Evolutionary conservation across 2,329 filamentous ascomycete genomes (phyloP).

Genomic region (Talaromyces rugulosus): DNA sequence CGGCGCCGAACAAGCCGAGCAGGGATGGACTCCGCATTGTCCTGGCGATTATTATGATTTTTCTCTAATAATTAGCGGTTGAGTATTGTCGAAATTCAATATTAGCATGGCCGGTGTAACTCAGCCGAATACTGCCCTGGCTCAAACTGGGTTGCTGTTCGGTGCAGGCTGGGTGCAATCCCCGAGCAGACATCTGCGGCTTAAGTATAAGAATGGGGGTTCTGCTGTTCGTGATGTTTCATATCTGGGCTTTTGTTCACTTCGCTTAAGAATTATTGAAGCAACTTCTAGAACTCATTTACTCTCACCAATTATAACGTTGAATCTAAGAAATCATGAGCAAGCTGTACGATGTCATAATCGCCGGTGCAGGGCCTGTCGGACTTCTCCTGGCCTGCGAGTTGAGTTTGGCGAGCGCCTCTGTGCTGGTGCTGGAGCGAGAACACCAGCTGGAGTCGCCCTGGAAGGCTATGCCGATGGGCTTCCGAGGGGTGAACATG

Average conservation of each 20-base stretch:
- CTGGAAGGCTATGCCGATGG: constrained; percentile 24
- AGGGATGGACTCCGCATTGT: neutral
- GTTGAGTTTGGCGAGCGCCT: constrained; percentile 26
- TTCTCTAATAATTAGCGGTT: neutral
- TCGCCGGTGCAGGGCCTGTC: constrained; percentile 15
- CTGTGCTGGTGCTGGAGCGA: constrained; percentile 37
- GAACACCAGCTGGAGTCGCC: constrained; percentile 16
- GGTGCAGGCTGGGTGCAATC: neutral
- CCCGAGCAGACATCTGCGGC: neutral
- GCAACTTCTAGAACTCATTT: neutral
- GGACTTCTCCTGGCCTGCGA: constrained; percentile 28
- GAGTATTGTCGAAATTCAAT: neutral
- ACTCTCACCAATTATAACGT: neutral
- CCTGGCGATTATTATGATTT: neutral
- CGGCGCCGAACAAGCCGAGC: neutral
- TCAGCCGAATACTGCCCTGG: neutral
- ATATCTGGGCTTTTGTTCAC: neutral
- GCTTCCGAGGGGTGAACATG: constrained; percentile 28
- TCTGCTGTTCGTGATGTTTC: neutral
- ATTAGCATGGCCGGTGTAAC: neutral
- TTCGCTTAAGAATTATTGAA: too few relatives aligned
- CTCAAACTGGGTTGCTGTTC: neutral
- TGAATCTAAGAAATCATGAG: neutral
- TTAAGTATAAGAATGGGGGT: neutral
- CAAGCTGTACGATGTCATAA: constrained; percentile 13